Conservation (phyloP, 2,329 filamentous ascomycete species). For the Penicillium rolfsii region DNA sequence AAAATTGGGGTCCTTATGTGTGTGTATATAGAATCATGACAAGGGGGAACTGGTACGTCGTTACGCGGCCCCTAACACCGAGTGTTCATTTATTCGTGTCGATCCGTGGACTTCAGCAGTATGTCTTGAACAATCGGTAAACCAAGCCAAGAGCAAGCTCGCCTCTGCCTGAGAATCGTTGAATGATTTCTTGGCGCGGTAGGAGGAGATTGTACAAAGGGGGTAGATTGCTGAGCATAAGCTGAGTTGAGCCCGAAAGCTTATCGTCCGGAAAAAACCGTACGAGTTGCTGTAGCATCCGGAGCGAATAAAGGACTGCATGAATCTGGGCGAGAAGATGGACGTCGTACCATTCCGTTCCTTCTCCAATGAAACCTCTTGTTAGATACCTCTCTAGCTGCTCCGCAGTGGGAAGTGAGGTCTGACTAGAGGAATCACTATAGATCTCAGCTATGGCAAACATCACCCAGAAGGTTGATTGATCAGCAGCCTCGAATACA, state of each 20-base stretch:
- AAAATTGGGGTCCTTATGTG: not conserved
- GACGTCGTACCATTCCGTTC: constrained; percentile 59
- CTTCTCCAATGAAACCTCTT: constrained; percentile 36
- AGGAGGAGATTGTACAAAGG: constrained; percentile 36
- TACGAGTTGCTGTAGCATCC: constrained; percentile 61
- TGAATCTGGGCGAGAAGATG: constrained; percentile 66
- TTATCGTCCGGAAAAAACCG: constrained; percentile 35
- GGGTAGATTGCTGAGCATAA: constrained; percentile 34
- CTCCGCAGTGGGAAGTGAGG: constrained; percentile 21
- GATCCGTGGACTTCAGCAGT: constrained; percentile 13
- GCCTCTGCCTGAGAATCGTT: constrained; percentile 13
- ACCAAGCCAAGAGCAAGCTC: constrained; percentile 14
- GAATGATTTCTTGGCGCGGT: constrained; percentile 28
- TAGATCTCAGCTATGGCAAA: constrained; percentile 42
- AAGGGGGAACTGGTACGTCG: not conserved
- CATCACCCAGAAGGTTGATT: constrained; percentile 37
- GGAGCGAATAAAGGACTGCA: constrained; percentile 64
- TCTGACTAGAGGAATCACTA: constrained; percentile 14
- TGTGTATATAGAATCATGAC: not conserved
- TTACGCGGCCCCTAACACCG: not conserved
- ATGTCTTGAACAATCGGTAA: constrained; percentile 17
- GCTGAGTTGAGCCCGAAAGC: constrained; percentile 16
- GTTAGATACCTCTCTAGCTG: constrained; percentile 36
- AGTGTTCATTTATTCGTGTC: not conserved
- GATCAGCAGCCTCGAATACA: constrained; percentile 16